These are phyloP conservation scores for Silene noctiflora DNA, from an alignment of 179 eudicot species.

Conservation along the genomic window DNA sequence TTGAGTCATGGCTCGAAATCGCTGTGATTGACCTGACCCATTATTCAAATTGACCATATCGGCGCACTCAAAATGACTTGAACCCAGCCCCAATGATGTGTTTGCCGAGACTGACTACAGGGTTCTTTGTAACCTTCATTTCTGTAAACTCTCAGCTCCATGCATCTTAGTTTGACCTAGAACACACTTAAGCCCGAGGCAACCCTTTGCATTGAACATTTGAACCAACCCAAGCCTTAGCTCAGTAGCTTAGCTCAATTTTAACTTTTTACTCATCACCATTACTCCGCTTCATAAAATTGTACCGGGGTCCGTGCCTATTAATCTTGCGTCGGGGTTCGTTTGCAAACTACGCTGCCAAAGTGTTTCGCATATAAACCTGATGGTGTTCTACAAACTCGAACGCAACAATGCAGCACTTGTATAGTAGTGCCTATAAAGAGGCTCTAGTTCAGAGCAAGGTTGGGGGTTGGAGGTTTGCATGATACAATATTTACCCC, in stretches of 20 bases:
- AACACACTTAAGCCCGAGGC: neutral
- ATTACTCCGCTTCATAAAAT: neutral
- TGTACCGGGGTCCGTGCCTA: neutral
- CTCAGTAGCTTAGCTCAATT: neutral
- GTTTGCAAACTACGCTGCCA: too few species aligned
- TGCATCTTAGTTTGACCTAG: neutral
- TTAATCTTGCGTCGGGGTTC: neutral
- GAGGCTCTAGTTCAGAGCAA: too few species aligned
- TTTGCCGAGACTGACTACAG: neutral
- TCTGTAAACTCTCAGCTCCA: neutral
- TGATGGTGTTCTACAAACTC: too few species aligned
- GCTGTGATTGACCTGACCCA: too few species aligned
- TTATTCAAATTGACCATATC: too few species aligned
- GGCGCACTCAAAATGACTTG: neutral
- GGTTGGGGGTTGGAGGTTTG: too few species aligned
- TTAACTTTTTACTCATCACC: neutral
- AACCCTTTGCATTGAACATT: neutral
- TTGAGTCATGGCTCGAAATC: too few species aligned
- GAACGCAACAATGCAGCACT: too few species aligned
- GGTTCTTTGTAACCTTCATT: neutral
- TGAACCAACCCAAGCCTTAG: neutral
- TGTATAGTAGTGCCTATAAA: too few species aligned
- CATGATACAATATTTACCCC: too few species aligned
- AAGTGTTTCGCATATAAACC: too few species aligned
- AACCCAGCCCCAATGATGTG: neutral